Evolutionary conservation across 2,329 filamentous ascomycete species (phyloP).

Genomic region (Trichoderma semiorbis): DNA sequence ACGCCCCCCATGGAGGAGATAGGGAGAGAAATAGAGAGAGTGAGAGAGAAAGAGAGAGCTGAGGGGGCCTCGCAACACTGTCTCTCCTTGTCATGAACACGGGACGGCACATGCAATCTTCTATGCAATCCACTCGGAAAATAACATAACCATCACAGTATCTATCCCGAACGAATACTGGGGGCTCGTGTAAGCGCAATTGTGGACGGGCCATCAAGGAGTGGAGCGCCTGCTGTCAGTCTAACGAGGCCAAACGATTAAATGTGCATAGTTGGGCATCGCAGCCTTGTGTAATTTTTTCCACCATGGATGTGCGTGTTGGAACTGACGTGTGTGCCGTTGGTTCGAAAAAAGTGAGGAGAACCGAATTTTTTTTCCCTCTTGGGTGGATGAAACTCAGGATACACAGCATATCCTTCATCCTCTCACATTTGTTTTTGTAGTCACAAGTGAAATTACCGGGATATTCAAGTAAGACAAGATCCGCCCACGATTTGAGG

Average conservation of each 20-base stretch:
- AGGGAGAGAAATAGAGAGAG: background rate
- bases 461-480: constrained; percentile 17
- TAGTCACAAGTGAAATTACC: background rate
- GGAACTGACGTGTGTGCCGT: background rate
- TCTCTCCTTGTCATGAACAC: background rate
- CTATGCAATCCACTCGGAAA: background rate
- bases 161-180: background rate
- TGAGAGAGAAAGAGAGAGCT: background rate
- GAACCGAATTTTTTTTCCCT: background rate
- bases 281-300: constrained; percentile 12
- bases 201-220: constrained; percentile 13
- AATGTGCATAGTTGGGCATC: constrained; percentile 15
- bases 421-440: background rate
- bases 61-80: background rate
- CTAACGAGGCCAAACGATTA: constrained; percentile 6
- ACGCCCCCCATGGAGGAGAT: background rate
- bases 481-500: constrained; percentile 8
- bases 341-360: background rate
- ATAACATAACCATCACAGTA: constrained; percentile 2
- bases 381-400: background rate
- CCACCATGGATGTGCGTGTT: background rate
- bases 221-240: constrained; percentile 15
- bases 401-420: constrained; percentile 9
- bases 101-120: background rate
- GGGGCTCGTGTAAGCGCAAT: constrained; percentile 14